Conservation (phyloP, 345 rosid species). For the Murraya paniculata region DNA sequence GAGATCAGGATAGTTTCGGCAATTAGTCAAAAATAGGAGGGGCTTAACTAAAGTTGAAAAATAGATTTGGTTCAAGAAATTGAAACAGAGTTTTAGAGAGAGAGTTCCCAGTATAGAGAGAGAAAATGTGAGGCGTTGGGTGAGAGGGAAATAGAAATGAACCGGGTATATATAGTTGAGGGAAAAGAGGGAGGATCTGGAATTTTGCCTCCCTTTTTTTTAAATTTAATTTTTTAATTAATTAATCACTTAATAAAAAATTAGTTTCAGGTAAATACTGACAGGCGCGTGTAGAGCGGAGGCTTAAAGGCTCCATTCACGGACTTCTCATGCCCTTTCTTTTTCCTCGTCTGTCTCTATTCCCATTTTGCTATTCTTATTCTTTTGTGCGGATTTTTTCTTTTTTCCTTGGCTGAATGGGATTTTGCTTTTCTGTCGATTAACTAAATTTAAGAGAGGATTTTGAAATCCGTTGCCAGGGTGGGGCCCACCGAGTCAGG, state of each 20-base stretch:
- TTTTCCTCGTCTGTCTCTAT: neutral
- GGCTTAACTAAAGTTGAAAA: constrained; percentile 11
- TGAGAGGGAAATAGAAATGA: constrained; percentile 18
- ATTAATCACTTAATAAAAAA: neutral
- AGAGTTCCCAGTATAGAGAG: constrained; percentile 26
- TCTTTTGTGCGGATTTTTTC: neutral
- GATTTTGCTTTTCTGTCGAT: constrained; percentile 15
- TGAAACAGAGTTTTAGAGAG: neutral
- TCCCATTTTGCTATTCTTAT: neutral
- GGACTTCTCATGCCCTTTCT: constrained; percentile 23
- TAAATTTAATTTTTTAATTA: neutral
- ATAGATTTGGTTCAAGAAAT: too few relatives aligned
- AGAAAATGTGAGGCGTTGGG: constrained; percentile 20
- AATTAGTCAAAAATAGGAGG: neutral
- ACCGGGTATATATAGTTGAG: constrained; percentile 40
- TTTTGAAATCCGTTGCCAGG: constrained; percentile 39
- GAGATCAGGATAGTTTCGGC: neutral
- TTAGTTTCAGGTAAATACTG: constrained; percentile 8
- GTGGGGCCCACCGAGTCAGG: constrained; percentile 33
- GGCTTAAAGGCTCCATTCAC: constrained; percentile 18
- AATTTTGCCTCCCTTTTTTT: neutral
- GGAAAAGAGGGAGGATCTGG: neutral
- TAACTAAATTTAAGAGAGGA: constrained; percentile 35
- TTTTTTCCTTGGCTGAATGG: neutral
- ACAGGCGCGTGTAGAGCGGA: constrained; percentile 43